Evolutionary conservation across 371 early-diverging fungal genomes (phyloP).

Genomic region (Entomophthora muscae): DNA sequence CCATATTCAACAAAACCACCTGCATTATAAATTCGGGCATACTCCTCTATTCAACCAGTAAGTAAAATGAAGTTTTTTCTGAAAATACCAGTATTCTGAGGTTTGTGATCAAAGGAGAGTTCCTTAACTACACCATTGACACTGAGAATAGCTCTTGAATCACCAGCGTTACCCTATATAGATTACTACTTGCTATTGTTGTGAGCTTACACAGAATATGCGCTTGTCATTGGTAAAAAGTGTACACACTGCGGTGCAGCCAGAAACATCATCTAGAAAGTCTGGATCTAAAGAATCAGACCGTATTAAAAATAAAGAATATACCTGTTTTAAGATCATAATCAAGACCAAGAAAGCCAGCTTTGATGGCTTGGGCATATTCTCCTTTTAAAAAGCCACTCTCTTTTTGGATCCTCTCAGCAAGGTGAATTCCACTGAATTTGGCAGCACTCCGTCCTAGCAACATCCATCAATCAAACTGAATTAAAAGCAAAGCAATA

Average conservation of each 20-base stretch:
- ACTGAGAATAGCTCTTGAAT: conserved; percentile 78
- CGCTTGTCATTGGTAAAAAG: conserved; percentile 51
- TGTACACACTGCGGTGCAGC: conserved; percentile 86
- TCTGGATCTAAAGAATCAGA: conserved; percentile 31
- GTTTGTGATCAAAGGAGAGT: conserved; percentile 91
- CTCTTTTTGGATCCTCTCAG: conserved; percentile 39
- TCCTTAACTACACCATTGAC: conserved; percentile 46
- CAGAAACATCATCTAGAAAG: conserved; percentile 55
- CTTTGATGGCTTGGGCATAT: conserved; percentile 46
- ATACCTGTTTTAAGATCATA: conserved; percentile 47
- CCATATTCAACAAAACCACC: conserved; percentile 92
- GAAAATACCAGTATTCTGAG: conserved; percentile 33
- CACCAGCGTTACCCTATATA: conserved; percentile 76
- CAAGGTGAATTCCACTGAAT: conserved; percentile 61
- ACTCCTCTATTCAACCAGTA: conserved; percentile 49
- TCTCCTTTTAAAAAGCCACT: conserved; percentile 39
- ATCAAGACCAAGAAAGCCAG: conserved; percentile 68
- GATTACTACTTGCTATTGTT: neutral
- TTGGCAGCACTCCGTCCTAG: conserved; percentile 60
- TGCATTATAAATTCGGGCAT: conserved; percentile 58
- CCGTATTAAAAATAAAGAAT: neutral
- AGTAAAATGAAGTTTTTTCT: too few relatives aligned
- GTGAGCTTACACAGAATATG: conserved; percentile 19
- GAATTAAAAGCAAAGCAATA: conserved; percentile 12
- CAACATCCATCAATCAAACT: neutral